These are phyloP conservation scores for Lasiodiplodia hormozganensis DNA, from an alignment of 2,329 filamentous ascomycete genomes.

Conservation along the genomic window DNA sequence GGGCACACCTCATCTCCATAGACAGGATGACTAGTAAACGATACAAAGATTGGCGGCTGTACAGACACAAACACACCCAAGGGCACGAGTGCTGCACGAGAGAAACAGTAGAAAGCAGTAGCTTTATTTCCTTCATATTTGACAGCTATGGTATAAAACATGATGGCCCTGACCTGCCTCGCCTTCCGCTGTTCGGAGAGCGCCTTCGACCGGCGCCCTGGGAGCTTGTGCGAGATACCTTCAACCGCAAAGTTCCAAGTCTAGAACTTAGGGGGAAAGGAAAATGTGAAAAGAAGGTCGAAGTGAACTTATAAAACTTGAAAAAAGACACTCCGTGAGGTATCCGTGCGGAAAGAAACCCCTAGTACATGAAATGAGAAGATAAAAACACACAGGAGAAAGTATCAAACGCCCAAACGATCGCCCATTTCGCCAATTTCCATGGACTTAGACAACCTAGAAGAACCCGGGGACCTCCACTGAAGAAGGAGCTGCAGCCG, in stretches of 20 bases:
- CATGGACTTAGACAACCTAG: slow-evolving; percentile 23
- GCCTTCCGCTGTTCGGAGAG: neutral
- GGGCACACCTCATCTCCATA: no score
- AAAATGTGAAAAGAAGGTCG: slow-evolving; percentile 2
- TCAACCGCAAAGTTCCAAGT: neutral
- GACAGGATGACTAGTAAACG: neutral
- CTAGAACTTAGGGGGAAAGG: neutral
- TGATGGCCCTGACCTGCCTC: neutral
- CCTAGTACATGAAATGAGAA: slow-evolving; percentile 22
- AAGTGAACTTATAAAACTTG: neutral
- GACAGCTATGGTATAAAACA: slow-evolving; percentile 4
- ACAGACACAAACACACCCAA: neutral
- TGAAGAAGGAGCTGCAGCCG: neutral
- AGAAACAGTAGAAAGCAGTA: neutral
- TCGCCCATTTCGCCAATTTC: slow-evolving; percentile 22
- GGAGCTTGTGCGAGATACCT: neutral
- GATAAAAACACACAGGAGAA: neutral
- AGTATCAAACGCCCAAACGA: slow-evolving; percentile 11
- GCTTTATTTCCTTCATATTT: slow-evolving; percentile 3
- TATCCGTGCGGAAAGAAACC: slow-evolving; percentile 17
- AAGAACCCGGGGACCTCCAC: neutral
- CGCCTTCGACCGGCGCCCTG: neutral
- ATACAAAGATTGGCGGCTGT: neutral
- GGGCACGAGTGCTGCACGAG: neutral
- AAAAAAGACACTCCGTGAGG: slow-evolving; percentile 14